Percentiles rank a stretch among this genome's conserved stretches.
phyloP scores from a whole-genome alignment of 2,329 filamentous ascomycete genomes.

The Fusarium miscanthi region DNA sequence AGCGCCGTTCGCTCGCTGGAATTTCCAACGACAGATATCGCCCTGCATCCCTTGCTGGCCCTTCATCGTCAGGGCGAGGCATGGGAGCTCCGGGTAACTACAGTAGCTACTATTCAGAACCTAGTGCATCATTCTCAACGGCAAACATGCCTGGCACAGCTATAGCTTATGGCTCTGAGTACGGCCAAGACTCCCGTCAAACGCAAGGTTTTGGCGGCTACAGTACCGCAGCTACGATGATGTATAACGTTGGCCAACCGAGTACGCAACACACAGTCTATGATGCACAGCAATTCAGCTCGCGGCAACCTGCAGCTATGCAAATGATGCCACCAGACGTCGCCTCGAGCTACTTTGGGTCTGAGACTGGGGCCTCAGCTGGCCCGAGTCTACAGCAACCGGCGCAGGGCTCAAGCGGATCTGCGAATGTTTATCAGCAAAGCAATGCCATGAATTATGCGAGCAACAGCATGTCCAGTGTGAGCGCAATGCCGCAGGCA shows the following conservation, averaged over 20 bases:
- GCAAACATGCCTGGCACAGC: slow-evolving; percentile 66
- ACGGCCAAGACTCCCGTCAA: slow-evolving; percentile 70
- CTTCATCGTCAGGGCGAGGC: slow-evolving; percentile 59
- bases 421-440: slow-evolving; percentile 74
- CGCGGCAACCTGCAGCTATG: slow-evolving; percentile 80
- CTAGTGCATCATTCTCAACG: slow-evolving; percentile 63
- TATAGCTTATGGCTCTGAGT: slow-evolving; percentile 72
- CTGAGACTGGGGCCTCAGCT: slow-evolving; percentile 58
- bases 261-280: slow-evolving; percentile 74
- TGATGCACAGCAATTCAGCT: slow-evolving; percentile 79
- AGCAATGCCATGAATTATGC: slow-evolving; percentile 67
- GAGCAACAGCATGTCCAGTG: slow-evolving; percentile 57
- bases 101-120: slow-evolving; percentile 69
- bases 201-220: slow-evolving; percentile 68
- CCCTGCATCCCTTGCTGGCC: slow-evolving; percentile 61
- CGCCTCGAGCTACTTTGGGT: slow-evolving; percentile 77
- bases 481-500: slow-evolving; percentile 58
- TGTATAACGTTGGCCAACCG: slow-evolving; percentile 81
- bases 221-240: slow-evolving; percentile 71
- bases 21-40: slow-evolving; percentile 58
- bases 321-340: slow-evolving; percentile 69
- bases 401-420: slow-evolving; percentile 58
- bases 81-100: slow-evolving; percentile 69
- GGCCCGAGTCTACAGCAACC: slow-evolving; percentile 65
- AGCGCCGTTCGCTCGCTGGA: slow-evolving; percentile 52